Evolutionary conservation across 2,329 filamentous ascomycete genomes (phyloP), one percentile per base, ranked within the genome.

Genomic region (Aurifilum marmelostoma): DNA sequence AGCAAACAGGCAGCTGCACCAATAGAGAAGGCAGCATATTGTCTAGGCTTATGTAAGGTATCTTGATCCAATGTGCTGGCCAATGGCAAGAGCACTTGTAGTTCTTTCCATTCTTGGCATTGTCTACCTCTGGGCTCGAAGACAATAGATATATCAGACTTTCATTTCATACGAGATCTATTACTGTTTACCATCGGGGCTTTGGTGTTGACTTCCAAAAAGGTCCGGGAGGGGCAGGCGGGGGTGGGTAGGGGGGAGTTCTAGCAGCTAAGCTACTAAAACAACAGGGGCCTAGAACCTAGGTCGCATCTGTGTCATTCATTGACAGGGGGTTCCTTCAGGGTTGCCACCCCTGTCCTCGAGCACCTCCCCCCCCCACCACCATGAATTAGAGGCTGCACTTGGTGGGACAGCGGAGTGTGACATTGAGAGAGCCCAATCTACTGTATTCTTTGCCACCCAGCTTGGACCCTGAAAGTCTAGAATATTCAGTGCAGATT

Each of bases 241-340:
- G 24, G n/a, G 37, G 43, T 62, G 59, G 59, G 59, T 62, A 24
- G 43, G 59, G 59, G n/a, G 59, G 21, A 62, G 59, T 62, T 62
- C n/a, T 47, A 27, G 61, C 5, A 63, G 24, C 16, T 21, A 50
- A 21, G 61, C 41, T 50, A 34, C 41, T 63, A 21, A 12, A n/a
- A 9, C 61, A 32, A 16, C 61, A 63, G 61, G 61, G 41, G 61
- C 12, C n/a, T 27, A 7, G 24, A 3, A 6, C 16, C 8, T 18
- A 21, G 12, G 39, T 21, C 27, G 41, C 61, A 63, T 41, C n/a
- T 4, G n/a, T n/a, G n/a, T n/a, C n/a, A n/a, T n/a, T n/a, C n/a
- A n/a, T 29, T 1, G 9, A 47, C 34, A 63, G 29, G 27, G 27
- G 60, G 61, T 4, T 29, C 47, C 24, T 63, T 27, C 41, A 63